Evolutionary conservation across 495 filamentous ascomycete species (phyloP).

Genomic region (Penicillium samsonianum): DNA sequence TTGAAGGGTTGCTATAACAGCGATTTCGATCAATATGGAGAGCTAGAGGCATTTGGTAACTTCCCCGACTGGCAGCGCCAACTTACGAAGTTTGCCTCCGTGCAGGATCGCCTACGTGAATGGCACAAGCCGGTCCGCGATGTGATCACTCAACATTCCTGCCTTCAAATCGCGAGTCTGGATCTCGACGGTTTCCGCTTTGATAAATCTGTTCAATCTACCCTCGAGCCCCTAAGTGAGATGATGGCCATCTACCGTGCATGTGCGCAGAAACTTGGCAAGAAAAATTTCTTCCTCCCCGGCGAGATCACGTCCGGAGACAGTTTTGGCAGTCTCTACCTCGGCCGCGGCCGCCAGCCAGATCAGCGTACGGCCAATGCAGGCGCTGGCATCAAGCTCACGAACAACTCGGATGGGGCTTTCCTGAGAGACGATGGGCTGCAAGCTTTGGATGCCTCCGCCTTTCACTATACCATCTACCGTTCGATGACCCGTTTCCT

Average conservation of each 20-base stretch:
- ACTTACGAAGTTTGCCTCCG: slow-evolving; percentile 43
- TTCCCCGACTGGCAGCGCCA: slow-evolving; percentile 45
- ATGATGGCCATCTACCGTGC: slow-evolving; percentile 41
- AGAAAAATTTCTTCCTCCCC: slow-evolving; percentile 52
- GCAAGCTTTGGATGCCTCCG: slow-evolving; percentile 45
- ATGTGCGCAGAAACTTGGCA: slow-evolving; percentile 43
- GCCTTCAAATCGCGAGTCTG: slow-evolving; percentile 43
- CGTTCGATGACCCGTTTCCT: slow-evolving; percentile 51
- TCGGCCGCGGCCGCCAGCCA: slow-evolving; percentile 41
- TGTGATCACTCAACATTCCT: slow-evolving; percentile 36
- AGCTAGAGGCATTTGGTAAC: slow-evolving; percentile 44
- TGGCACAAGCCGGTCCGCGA: slow-evolving; percentile 39
- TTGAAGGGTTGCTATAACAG: slow-evolving; percentile 41
- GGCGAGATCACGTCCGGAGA: slow-evolving; percentile 48
- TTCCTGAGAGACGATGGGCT: slow-evolving; percentile 37
- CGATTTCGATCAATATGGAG: slow-evolving; percentile 48
- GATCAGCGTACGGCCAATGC: slow-evolving; percentile 33
- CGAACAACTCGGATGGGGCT: slow-evolving; percentile 27
- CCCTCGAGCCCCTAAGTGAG: slow-evolving; percentile 47
- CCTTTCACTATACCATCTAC: slow-evolving; percentile 54
- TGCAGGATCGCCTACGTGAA: slow-evolving; percentile 46
- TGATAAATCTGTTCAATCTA: slow-evolving; percentile 50
- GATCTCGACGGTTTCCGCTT: slow-evolving; percentile 54
- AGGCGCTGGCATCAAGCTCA: slow-evolving; percentile 34
- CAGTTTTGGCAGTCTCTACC: slow-evolving; percentile 37